Evolutionary conservation across 2,329 filamentous ascomycete species (phyloP).

Genomic region (Lachnellula arida): DNA sequence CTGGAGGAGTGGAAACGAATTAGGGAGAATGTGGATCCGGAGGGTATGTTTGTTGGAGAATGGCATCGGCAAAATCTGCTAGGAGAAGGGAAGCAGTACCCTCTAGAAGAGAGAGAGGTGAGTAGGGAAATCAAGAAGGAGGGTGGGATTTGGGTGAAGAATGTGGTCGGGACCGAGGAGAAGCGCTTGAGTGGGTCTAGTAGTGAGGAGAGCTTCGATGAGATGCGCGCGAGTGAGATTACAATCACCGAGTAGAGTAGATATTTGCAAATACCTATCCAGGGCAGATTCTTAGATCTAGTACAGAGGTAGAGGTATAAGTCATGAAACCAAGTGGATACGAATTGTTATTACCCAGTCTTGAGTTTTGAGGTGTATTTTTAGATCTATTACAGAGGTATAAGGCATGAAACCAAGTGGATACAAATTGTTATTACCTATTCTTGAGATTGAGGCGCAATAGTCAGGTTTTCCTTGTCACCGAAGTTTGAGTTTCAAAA

Average conservation of each 20-base stretch:
- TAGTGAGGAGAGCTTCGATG: constrained; percentile 28
- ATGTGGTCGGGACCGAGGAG: constrained; percentile 15
- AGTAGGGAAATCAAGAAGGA: constrained; percentile 17
- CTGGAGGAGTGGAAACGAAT: constrained; percentile 64
- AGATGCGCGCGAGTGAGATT: constrained; percentile 22
- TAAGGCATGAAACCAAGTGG: no score
- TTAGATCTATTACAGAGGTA: no score
- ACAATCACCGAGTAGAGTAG: constrained; percentile 1
- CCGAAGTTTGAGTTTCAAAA: no score
- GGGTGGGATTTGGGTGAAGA: constrained; percentile 23
- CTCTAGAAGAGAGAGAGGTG: constrained; percentile 29
- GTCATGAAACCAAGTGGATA: no score
- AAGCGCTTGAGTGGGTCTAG: constrained; percentile 13
- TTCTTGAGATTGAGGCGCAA: no score
- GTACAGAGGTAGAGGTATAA: neutral
- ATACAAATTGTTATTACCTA: no score
- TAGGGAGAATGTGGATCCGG: constrained; percentile 66
- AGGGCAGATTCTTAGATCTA: no score
- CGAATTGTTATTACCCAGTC: no score
- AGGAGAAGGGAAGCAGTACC: constrained; percentile 27
- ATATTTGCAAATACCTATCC: no score
- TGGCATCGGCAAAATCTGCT: constrained; percentile 76
- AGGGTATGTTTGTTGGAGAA: constrained; percentile 83
- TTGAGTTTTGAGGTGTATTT: no score
- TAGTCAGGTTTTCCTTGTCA: no score